These are phyloP conservation scores for Nitzschia inconspicua DNA, from an alignment of 108 stramenopile species.

Conservation along the genomic window DNA sequence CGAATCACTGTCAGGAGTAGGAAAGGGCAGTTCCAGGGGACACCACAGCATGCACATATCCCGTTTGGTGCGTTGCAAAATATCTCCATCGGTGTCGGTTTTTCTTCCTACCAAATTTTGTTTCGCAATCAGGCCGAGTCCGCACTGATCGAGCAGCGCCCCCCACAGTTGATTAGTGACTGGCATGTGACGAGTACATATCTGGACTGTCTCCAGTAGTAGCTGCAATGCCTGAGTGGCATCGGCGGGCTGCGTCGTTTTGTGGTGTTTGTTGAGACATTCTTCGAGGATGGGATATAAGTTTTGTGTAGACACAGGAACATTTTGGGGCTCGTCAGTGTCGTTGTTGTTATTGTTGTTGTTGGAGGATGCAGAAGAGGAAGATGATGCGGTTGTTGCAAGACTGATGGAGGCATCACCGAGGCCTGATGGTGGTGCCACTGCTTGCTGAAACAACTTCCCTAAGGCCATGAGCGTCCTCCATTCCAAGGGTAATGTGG, in stretches of 20 bases:
- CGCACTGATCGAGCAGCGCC: slow-evolving; percentile 9
- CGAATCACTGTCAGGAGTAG: not conserved
- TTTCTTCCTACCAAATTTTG: slow-evolving; percentile 12
- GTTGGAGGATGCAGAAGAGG: not conserved
- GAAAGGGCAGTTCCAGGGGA: slow-evolving; percentile 8
- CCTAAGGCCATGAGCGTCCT: slow-evolving; percentile 11
- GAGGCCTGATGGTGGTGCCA: not conserved
- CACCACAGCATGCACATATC: slow-evolving; percentile 21
- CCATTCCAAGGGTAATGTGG: slow-evolving; percentile 13
- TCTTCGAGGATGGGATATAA: slow-evolving; percentile 12
- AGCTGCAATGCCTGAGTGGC: slow-evolving; percentile 19
- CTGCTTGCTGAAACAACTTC: slow-evolving; percentile 6
- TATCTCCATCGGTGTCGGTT: slow-evolving; percentile 1
- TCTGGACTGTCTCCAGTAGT: slow-evolving; percentile 8
- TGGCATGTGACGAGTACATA: slow-evolving; percentile 8
- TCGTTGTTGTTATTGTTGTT: not conserved
- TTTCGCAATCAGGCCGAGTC: slow-evolving; percentile 17
- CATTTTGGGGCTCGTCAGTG: not conserved
- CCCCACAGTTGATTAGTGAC: slow-evolving; percentile 18
- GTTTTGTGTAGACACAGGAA: slow-evolving; percentile 7
- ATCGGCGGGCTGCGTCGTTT: slow-evolving; percentile 11
- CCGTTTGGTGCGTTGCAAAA: slow-evolving; percentile 14
- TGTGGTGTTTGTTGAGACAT: slow-evolving; percentile 5
- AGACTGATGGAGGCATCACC: no score
- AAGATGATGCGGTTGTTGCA: not conserved